Evolutionary conservation across 192 early-diverging fungal species (phyloP).

Genomic region (Podila epigama): DNA sequence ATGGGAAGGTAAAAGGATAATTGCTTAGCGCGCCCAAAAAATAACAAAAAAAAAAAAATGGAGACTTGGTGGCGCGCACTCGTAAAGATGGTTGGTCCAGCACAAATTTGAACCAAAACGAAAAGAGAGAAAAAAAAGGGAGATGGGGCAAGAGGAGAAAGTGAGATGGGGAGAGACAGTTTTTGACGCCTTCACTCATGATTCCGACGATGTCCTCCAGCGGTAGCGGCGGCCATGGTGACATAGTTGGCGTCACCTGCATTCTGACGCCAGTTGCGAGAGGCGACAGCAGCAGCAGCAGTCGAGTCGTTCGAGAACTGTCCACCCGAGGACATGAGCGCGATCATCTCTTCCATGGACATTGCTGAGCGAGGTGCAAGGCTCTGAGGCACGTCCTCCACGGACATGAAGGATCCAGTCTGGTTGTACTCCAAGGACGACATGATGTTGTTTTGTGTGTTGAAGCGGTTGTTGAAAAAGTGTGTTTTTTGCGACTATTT

Average conservation of each 20-base stretch:
- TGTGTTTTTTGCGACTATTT: background rate
- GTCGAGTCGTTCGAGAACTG: conserved; percentile 39
- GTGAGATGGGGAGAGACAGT: background rate
- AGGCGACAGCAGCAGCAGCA: conserved; percentile 16
- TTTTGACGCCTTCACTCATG: conserved; percentile 11
- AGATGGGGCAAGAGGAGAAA: background rate
- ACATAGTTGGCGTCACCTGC: conserved; percentile 24
- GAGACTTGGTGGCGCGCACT: background rate
- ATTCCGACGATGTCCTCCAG: conserved; percentile 46
- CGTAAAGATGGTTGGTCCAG: background rate
- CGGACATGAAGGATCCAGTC: conserved; percentile 30
- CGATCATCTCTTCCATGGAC: conserved; percentile 45
- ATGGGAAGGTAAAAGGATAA: background rate
- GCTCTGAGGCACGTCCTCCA: conserved; percentile 28
- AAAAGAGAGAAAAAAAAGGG: background rate
- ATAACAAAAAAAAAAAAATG: background rate
- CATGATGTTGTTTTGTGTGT: too few relatives aligned
- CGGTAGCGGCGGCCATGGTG: conserved; percentile 16
- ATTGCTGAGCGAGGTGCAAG: conserved; percentile 37
- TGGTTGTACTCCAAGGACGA: conserved; percentile 45
- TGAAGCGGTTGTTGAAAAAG: background rate
- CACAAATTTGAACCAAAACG: background rate
- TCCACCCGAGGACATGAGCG: conserved; percentile 7
- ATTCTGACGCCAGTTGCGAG: conserved; percentile 31
- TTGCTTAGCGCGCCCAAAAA: background rate